These are phyloP conservation scores for Myxozyma udenii DNA, from an alignment of 805 yeast species.

Conservation along the genomic window DNA sequence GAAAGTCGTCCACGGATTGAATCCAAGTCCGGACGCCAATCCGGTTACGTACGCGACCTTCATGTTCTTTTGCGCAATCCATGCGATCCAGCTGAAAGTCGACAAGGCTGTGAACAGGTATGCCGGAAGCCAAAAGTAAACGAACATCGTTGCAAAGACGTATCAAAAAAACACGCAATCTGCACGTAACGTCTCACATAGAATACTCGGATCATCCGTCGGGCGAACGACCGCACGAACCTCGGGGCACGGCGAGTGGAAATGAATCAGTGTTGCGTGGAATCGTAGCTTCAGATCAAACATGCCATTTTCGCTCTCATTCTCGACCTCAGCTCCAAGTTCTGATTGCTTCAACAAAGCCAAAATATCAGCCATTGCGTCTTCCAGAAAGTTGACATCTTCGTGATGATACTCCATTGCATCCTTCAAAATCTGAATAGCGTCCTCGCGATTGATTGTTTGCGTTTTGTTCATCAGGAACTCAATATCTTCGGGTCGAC, in stretches of 20 bases:
- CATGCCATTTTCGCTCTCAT: conserved; percentile 3
- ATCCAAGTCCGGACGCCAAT: conserved; percentile 57
- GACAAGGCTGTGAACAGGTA: conserved; percentile 57
- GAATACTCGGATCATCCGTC: conserved; percentile 46
- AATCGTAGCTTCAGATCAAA: conserved; percentile 12
- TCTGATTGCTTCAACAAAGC: conserved; percentile 5
- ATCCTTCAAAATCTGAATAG: conserved; percentile 40
- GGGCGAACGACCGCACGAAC: conserved; percentile 38
- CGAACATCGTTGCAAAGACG: conserved; percentile 42
- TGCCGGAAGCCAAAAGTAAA: conserved; percentile 61
- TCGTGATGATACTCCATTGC: conserved; percentile 42
- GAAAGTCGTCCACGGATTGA: conserved; percentile 64
- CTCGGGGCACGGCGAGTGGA: conserved; percentile 45
- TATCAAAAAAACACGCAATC: conserved; percentile 49
- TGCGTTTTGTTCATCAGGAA: no score
- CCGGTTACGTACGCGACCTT: conserved; percentile 65
- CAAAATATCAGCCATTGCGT: conserved; percentile 38
- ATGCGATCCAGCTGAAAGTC: conserved; percentile 56
- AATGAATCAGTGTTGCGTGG: conserved; percentile 18
- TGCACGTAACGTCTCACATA: conserved; percentile 52
- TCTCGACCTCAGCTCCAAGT: neutral
- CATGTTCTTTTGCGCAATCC: conserved; percentile 58
- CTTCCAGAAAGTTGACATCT: conserved; percentile 47
- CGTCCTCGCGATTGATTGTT: conserved; percentile 33
- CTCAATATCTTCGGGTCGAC: no score